Base-by-base conservation (phyloP, 371 early-diverging fungal genomes). In the Mortierella sp. region DNA sequence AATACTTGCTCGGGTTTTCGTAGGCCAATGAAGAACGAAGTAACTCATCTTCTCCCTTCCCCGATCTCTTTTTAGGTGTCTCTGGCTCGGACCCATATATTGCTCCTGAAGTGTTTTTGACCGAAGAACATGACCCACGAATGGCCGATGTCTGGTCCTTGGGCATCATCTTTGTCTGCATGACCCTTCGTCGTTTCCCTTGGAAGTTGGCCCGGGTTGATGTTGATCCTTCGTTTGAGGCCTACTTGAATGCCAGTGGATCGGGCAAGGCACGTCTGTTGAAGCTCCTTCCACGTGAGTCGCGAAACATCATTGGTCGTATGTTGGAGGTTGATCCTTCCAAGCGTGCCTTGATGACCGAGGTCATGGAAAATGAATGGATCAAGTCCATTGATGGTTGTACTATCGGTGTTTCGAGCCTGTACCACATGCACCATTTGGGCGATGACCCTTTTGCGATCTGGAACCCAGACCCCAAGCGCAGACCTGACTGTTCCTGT, bases 111-210 rank as follows among this genome's bases (percentile, higher is more conserved):
- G 85, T 85, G 46, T 85, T 81, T 52, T 74, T 72, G 1, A 77
- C 77, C 45, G 19, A 76, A 9, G 74, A 81, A 28, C 92, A 93
- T 58, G 86, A 89, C 74, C 87, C 92, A 1, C 81, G 85, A 9
- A 69, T 72, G 50, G 87, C 85, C 15, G 94, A 93, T 66, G 64
- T 93, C 16, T 93, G 94, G 94, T 89, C 92, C 15, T 81, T 89
- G 53, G 93, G 85, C 5, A 87, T 94, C 30, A 87, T 93, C 9
- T 91, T 84, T 75, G 82, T 90, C 53, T 91, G 92, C 60, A 90
- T 93, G 90, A 82, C 81, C 9, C 85, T 87, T 58, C 81, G 85
- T 25, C 86, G 88, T 18, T 91, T 92, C 63, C 93, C 93, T 21
- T 93, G 93, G 93, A 80, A 83, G 19, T 37, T 86, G 4, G 84